Conservation (phyloP, 2,329 filamentous ascomycete genomes). For the Nemania sp. region DNA sequence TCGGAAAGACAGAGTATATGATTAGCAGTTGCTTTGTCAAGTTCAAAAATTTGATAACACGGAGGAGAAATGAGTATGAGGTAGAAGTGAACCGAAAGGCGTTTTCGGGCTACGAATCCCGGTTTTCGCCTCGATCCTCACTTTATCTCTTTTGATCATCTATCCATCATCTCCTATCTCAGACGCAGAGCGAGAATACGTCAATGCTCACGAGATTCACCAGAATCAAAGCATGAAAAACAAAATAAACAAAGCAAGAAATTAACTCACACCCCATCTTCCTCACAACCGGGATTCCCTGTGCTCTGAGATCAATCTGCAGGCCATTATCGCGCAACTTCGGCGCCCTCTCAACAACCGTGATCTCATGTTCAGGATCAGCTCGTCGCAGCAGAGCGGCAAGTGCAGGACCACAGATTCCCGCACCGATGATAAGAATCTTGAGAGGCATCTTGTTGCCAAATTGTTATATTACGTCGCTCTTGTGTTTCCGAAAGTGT, state of each 20-base stretch:
- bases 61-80: no score
- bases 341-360: conserved; percentile 48
- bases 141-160: no score
- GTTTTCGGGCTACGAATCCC: no score
- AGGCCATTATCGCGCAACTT: conserved; percentile 45
- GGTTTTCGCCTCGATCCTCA: no score
- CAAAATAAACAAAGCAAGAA: background rate
- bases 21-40: background rate
- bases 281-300: conserved; percentile 45
- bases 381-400: conserved; percentile 47
- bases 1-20: background rate
- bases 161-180: no score
- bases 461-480: no score
- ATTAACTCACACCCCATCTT: conserved; percentile 41
- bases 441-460: conserved; percentile 39
- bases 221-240: background rate
- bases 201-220: no score
- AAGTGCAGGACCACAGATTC: conserved; percentile 49
- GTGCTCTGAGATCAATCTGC: conserved; percentile 51
- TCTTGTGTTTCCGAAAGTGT: no score
- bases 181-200: no score
- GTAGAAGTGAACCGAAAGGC: no score
- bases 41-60: no score
- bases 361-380: conserved; percentile 43
- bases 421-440: conserved; percentile 53